A percentile compares a stretch with the other conserved stretches of the same genome.
These are phyloP conservation scores for Trichoderma sp. DNA, from an alignment of 2,329 filamentous ascomycete species.

Conservation along the genomic window DNA sequence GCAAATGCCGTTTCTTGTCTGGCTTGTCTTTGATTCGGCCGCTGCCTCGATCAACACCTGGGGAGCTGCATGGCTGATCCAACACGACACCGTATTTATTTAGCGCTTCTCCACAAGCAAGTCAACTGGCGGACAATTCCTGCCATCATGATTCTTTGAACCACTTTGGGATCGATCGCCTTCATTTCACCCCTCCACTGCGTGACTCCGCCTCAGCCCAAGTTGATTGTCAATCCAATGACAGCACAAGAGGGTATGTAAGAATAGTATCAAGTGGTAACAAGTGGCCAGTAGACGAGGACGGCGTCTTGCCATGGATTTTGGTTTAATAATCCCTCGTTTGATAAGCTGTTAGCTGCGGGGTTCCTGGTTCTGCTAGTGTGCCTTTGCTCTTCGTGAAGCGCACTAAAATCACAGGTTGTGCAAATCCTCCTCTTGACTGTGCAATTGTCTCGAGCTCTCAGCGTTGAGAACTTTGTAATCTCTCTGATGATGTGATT, in stretches of 20 bases:
- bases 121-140: neutral
- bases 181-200: neutral
- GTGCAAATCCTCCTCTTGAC: neutral
- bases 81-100: neutral
- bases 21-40: neutral
- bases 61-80: neutral
- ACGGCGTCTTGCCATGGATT: neutral
- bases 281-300: neutral
- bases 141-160: neutral
- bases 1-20: neutral
- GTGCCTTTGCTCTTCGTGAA: neutral
- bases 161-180: neutral
- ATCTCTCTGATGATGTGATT: neutral
- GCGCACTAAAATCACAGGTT: neutral
- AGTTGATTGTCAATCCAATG: neutral
- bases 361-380: neutral
- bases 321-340: slow-evolving; percentile 11
- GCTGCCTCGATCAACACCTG: neutral
- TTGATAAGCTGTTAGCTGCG: neutral
- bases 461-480: neutral
- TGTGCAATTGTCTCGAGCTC: neutral
- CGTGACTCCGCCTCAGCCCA: neutral
- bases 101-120: neutral
- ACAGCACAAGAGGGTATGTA: neutral
- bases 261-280: neutral